A percentile compares a stretch with the other conserved stretches of the same genome.
Conservation (phyloP, 192 early-diverging fungal species). For the Cladochytrium replicatum region DNA sequence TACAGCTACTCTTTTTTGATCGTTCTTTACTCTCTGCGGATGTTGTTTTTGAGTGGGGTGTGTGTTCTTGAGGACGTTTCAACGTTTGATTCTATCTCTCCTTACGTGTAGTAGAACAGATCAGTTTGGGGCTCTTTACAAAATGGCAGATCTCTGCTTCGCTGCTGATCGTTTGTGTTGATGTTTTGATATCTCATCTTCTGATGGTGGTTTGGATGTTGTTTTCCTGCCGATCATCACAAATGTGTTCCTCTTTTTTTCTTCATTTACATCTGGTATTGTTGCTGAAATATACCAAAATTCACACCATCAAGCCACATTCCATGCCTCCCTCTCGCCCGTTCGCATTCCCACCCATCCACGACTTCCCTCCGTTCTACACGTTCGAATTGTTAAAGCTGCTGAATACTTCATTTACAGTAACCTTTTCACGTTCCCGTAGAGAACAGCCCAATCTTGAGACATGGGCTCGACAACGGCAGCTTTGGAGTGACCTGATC, state of each 20-base stretch:
- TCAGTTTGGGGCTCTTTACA: too few relatives aligned
- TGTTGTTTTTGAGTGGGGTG: too few relatives aligned
- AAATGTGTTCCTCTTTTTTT: not conserved
- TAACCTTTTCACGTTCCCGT: not conserved
- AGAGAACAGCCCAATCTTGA: conserved; percentile 63
- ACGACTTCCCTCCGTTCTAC: conserved; percentile 88
- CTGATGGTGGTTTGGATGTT: not conserved
- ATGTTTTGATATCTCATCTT: not conserved
- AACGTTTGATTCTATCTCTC: too few relatives aligned
- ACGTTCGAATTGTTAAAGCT: conserved; percentile 48
- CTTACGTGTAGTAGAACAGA: too few relatives aligned
- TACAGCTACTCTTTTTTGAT: too few relatives aligned
- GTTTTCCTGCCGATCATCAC: not conserved
- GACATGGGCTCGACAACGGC: conserved; percentile 73
- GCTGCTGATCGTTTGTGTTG: not conserved
- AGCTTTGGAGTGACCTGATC: conserved; percentile 70
- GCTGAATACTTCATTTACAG: not conserved
- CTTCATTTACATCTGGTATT: not conserved
- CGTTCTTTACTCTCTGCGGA: too few relatives aligned
- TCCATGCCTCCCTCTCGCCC: too few relatives aligned
- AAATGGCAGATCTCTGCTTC: conserved; percentile 2
- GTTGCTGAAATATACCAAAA: conserved; percentile 8
- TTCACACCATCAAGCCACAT: conserved; percentile 8
- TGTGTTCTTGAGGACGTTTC: too few relatives aligned
- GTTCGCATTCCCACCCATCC: conserved; percentile 73